These are phyloP conservation scores for Phytophthora tentaculata DNA, from an alignment of 352 stramenopile species.

Conservation along the genomic window DNA sequence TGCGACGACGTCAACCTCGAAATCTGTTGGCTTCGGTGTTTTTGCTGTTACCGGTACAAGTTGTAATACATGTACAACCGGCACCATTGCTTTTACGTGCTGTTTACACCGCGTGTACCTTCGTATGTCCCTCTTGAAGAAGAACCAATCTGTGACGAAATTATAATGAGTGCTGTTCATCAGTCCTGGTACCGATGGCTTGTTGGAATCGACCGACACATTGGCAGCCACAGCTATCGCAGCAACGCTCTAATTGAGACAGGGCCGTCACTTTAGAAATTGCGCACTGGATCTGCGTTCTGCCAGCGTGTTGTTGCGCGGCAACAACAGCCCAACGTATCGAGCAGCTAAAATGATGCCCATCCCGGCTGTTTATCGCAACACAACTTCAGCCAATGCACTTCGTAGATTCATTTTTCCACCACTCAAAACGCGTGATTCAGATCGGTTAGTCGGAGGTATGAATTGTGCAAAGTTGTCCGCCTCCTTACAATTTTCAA, in stretches of 20 bases:
- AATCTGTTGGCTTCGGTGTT: conserved; percentile 8
- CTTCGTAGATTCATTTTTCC: conserved; percentile 4
- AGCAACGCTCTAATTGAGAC: conserved; percentile 2
- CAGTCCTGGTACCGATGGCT: neutral
- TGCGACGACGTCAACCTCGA: neutral
- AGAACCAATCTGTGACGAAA: conserved; percentile 11
- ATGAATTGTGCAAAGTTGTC: neutral
- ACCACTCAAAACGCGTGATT: conserved; percentile 6
- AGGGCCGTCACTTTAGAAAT: conserved; percentile 2
- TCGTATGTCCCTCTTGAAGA: conserved; percentile 14
- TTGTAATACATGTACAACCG: too few relatives aligned
- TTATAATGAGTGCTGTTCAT: neutral
- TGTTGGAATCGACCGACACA: too few relatives aligned
- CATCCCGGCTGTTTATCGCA: conserved; percentile 15
- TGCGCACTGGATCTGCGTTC: neutral
- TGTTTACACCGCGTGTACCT: conserved; percentile 23
- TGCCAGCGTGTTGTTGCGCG: conserved; percentile 6
- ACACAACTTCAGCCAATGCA: conserved; percentile 14
- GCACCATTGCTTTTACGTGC: conserved; percentile 11
- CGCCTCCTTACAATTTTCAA: neutral
- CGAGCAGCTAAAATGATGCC: neutral
- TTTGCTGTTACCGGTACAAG: too few relatives aligned
- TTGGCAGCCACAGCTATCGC: too few relatives aligned
- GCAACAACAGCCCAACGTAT: neutral
- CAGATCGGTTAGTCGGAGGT: neutral